Evolutionary conservation across 1,139 yeast species (phyloP).

Genomic region (Eremothecium gossypii): DNA sequence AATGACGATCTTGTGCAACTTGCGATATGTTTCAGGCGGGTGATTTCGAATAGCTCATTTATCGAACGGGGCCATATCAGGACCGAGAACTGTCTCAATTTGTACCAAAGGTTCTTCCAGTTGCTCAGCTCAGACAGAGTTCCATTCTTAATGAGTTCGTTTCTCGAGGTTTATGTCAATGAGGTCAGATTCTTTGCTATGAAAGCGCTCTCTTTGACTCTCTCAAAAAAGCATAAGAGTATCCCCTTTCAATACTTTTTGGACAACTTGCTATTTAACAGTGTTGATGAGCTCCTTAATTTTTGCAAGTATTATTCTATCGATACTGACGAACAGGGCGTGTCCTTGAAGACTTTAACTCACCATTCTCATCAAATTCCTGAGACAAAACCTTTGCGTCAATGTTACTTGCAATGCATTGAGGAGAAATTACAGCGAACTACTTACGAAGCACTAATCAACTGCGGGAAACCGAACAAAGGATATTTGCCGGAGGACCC

Average conservation of each 20-base stretch:
- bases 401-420: constrained; percentile 47
- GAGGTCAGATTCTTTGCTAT: constrained; percentile 72
- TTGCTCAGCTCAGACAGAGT: constrained; percentile 42
- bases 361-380: constrained; percentile 37
- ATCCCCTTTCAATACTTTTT: constrained; percentile 42
- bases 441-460: constrained; percentile 27
- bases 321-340: constrained; percentile 35
- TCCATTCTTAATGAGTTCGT: constrained; percentile 64
- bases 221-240: constrained; percentile 66
- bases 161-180: constrained; percentile 73
- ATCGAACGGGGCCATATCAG: constrained; percentile 48
- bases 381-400: constrained; percentile 40
- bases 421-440: constrained; percentile 37
- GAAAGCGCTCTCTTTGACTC: constrained; percentile 55
- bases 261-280: constrained; percentile 57
- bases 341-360: constrained; percentile 52
- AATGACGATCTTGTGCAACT: constrained; percentile 52
- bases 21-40: constrained; percentile 60
- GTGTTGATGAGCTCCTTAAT: constrained; percentile 39
- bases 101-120: constrained; percentile 59
- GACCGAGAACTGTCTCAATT: constrained; percentile 52
- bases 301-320: constrained; percentile 63
- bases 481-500: constrained; percentile 5
- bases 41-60: constrained; percentile 56
- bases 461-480: constrained; percentile 30